Evolutionary conservation across 257 asterid species (phyloP).

Genomic region (Forsythia suspensa): DNA sequence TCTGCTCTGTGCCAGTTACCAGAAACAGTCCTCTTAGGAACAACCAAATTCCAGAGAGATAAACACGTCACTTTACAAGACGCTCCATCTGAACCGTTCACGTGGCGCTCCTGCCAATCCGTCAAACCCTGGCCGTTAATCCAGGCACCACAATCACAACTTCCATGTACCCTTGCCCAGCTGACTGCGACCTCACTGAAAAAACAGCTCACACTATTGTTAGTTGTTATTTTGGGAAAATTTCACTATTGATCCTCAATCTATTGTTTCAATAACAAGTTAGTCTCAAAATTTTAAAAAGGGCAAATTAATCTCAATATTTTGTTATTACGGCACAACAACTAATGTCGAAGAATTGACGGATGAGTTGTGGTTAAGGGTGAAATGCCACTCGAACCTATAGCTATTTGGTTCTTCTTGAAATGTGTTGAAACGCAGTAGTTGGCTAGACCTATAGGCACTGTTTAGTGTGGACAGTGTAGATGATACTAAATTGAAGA

Average conservation of each 20-base stretch:
- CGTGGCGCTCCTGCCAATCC: neutral
- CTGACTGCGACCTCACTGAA: neutral
- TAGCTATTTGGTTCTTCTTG: too few relatives aligned
- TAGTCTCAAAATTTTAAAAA: neutral
- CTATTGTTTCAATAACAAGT: neutral
- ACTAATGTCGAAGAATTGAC: too few relatives aligned
- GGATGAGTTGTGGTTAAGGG: too few relatives aligned
- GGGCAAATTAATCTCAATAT: neutral
- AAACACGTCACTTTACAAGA: neutral
- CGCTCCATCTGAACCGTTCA: conserved; percentile 19
- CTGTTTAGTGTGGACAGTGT: too few relatives aligned
- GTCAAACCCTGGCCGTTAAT: neutral
- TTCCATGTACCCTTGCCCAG: conserved; percentile 9
- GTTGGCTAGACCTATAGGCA: too few relatives aligned
- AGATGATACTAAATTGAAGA: too few relatives aligned
- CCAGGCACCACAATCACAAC: neutral
- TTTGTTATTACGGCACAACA: too few relatives aligned
- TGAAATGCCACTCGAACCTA: too few relatives aligned
- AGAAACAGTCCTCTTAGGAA: neutral
- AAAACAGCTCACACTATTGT: conserved; percentile 1
- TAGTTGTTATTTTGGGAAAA: neutral
- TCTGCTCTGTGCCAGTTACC: conserved; percentile 17
- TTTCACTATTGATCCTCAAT: neutral
- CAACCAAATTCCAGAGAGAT: neutral
- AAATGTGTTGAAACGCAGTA: too few relatives aligned